phyloP scores from a whole-genome alignment of 1,139 yeast genomes.

The Nadsonia starkeyi-henricii region DNA sequence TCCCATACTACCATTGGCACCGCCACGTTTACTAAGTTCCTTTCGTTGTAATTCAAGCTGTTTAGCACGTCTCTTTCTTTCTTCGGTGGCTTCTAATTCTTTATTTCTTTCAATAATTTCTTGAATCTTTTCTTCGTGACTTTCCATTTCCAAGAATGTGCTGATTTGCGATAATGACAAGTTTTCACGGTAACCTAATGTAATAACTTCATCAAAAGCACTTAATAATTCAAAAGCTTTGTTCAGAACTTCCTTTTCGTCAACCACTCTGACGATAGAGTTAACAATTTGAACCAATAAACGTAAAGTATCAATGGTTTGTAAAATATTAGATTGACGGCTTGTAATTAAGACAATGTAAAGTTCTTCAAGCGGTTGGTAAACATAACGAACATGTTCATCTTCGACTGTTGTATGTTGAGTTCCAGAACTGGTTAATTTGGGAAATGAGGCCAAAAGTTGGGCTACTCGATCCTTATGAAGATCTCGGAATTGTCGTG shows the following conservation, averaged over 20 bases:
- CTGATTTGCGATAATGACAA: constrained; percentile 69
- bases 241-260: constrained; percentile 72
- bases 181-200: constrained; percentile 83
- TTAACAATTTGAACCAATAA: constrained; percentile 73
- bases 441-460: constrained; percentile 74
- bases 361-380: constrained; percentile 90
- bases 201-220: constrained; percentile 89
- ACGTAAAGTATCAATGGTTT: constrained; percentile 87
- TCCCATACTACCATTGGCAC: constrained; percentile 9
- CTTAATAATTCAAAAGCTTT: constrained; percentile 79
- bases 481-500: constrained; percentile 84
- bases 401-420: constrained; percentile 95
- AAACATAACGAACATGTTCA: constrained; percentile 82
- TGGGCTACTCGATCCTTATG: constrained; percentile 79
- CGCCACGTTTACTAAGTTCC: constrained; percentile 53
- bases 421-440: constrained; percentile 54
- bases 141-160: constrained; percentile 92
- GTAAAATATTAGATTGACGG: constrained; percentile 81
- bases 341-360: constrained; percentile 87
- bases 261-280: constrained; percentile 53
- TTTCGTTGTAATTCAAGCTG: constrained; percentile 70
- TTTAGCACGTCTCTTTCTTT: constrained; percentile 89
- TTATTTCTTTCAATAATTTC: constrained; percentile 95
- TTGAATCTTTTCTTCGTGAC: constrained; percentile 96
- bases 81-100: constrained; percentile 94